Base-by-base conservation (phyloP, 495 filamentous ascomycete genomes). In the Hypoxylon fuscum region DNA sequence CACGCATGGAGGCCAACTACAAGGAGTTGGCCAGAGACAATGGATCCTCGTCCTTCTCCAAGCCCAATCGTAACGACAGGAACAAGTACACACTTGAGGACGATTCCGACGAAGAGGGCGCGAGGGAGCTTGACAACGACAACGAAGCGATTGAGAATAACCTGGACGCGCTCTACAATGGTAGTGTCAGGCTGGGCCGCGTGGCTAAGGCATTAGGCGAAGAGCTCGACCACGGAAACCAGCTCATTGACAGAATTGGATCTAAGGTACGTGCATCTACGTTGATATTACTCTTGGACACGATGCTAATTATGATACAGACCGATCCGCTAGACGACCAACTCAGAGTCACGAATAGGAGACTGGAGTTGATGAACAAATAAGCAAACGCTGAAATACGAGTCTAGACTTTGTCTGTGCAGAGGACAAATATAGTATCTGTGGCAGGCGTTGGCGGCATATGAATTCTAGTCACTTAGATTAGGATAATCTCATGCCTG, bases 171-270 rank as follows among this genome's bases (percentile, higher is more conserved):
- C 37, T 53, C 1, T 4, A 27, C 6, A 41, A 41, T 5, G 84
- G 83, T 35, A 87, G 87, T 14, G 79, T 82, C 37, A 73, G 84
- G 52, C 71, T 96, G 72, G 89, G 92, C 38, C 76, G 74, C 37
- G 71, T 93, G 15, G 90, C 88, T 0, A 77, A 83, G 45, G 89
- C 87, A 9, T 90, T 90, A 27, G 87, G 89, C 18, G 69, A 81
- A 22, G 91, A 93, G 72, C 77, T 93, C 8, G 90, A 94, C 41
- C 78, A 81, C 45, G 88, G 92, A 73, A 94, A 93, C 72, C 78
- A 79, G 57, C 81, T 88, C 62, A 81, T 96, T 67, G 88, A 90
- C 59, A 83, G 84, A 55, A 90, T 96, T 62, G 87, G 76, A 44
- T 74, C 73, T 38, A 93, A 93, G 88, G 89, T 89, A 69, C 69